Evolutionary conservation across 1,284 basidiomycete species (phyloP).

Genomic region (Heterobasidion irregulare): DNA sequence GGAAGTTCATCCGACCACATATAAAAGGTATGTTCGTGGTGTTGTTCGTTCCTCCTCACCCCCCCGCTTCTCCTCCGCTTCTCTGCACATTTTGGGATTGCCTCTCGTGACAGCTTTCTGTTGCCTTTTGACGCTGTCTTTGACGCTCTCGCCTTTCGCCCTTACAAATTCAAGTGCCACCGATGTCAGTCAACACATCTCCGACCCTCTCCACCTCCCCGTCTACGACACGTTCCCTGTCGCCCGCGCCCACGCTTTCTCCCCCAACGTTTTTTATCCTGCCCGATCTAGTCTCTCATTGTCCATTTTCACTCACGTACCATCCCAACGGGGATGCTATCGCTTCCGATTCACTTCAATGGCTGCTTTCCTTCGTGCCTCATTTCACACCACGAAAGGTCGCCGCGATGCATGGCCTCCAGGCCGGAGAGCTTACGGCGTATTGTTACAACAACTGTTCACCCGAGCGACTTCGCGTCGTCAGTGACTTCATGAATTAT

Average conservation of each 20-base stretch:
- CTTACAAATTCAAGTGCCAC: not conserved
- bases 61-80: not conserved
- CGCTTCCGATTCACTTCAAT: constrained; percentile 46
- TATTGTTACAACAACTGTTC: constrained; percentile 51
- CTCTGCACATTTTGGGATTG: not conserved
- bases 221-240: constrained; percentile 3
- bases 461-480: constrained; percentile 48
- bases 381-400: constrained; percentile 44
- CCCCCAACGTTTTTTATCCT: constrained; percentile 36
- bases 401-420: constrained; percentile 44
- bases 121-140: not conserved
- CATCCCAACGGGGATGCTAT: constrained; percentile 46
- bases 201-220: not conserved
- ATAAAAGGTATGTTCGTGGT: not conserved
- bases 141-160: not conserved
- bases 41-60: not conserved
- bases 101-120: not conserved
- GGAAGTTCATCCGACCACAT: not conserved
- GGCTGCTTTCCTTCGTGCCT: constrained; percentile 41
- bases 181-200: not conserved
- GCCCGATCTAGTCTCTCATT: constrained; percentile 58
- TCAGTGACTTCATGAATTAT: constrained; percentile 32
- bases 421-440: constrained; percentile 60
- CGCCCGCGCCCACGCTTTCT: constrained; percentile 7
- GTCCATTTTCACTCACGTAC: constrained; percentile 44